These are phyloP conservation scores for Moesziomyces sp. DNA, from an alignment of 1,284 basidiomycete species.

Conservation along the genomic window DNA sequence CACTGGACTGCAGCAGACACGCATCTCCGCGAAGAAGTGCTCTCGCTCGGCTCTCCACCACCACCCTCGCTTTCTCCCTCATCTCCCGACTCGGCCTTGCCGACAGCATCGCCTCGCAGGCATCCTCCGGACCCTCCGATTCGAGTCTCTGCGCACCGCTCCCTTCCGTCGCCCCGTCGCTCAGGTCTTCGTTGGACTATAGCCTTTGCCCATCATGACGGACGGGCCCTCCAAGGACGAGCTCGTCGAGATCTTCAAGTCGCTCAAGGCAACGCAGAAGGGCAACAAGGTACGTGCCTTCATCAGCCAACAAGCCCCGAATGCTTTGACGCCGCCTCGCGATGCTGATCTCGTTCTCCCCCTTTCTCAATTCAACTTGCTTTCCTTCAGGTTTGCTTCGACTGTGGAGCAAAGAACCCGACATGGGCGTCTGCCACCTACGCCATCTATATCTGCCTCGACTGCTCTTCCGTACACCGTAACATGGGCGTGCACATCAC, in stretches of 20 bases:
- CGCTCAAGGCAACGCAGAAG: slow-evolving; percentile 59
- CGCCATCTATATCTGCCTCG: slow-evolving; percentile 96
- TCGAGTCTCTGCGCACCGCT: background rate
- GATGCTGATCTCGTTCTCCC: background rate
- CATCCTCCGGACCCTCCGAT: background rate
- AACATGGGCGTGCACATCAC: slow-evolving; percentile 99
- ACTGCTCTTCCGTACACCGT: slow-evolving; percentile 93
- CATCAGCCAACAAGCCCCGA: background rate
- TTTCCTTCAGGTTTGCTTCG: slow-evolving; percentile 83
- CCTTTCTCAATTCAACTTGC: background rate
- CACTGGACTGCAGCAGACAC: slow-evolving; percentile 1
- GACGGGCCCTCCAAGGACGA: slow-evolving; percentile 62
- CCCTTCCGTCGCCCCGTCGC: too few species aligned
- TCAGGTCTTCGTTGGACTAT: background rate
- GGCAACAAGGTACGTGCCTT: slow-evolving; percentile 56
- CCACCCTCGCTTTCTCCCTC: background rate
- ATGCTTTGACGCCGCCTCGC: background rate
- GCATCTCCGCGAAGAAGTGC: background rate
- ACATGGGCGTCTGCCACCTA: slow-evolving; percentile 98
- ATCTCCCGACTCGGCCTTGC: background rate
- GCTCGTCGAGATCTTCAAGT: slow-evolving; percentile 67
- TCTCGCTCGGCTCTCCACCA: background rate
- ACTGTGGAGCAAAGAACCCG: slow-evolving; percentile 95
- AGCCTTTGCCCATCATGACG: slow-evolving; percentile 36
- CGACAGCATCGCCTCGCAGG: background rate